A percentile compares a stretch with the other conserved stretches of the same genome.
These are phyloP conservation scores for Nannochloropsis gaditana DNA, from an alignment of 108 stramenopile genomes.

Conservation along the genomic window DNA sequence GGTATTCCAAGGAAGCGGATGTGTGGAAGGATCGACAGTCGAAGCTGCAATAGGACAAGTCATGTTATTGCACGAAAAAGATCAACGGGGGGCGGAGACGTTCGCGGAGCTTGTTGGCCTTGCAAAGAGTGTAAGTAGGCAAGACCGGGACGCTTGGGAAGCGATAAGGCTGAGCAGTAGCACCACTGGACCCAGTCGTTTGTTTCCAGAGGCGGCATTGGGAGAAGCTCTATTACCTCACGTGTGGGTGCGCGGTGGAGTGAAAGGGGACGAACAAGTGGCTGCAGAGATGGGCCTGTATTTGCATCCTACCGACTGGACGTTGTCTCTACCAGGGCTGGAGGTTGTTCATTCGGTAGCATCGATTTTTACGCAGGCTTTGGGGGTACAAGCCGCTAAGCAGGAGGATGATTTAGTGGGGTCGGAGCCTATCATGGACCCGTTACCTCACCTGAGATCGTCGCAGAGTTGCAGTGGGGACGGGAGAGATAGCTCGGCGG, in stretches of 20 bases:
- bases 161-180: background rate
- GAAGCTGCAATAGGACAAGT: constrained; percentile 13
- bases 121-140: background rate
- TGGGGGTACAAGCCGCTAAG: background rate
- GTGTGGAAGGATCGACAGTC: background rate
- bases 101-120: background rate
- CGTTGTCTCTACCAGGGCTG: background rate
- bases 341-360: background rate
- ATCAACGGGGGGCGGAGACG: background rate
- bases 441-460: background rate
- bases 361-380: background rate
- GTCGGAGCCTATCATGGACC: background rate
- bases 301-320: background rate
- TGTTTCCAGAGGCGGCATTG: background rate
- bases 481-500: background rate
- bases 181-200: background rate
- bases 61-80: background rate
- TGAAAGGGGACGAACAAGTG: background rate
- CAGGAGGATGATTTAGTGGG: background rate
- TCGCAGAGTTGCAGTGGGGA: background rate
- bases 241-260: background rate
- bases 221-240: background rate
- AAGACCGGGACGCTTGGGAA: background rate
- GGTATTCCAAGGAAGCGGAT: background rate
- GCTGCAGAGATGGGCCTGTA: constrained; percentile 3